Evolutionary conservation across 2,329 filamentous ascomycete species (phyloP).

Genomic region (Beauveria caledonica): DNA sequence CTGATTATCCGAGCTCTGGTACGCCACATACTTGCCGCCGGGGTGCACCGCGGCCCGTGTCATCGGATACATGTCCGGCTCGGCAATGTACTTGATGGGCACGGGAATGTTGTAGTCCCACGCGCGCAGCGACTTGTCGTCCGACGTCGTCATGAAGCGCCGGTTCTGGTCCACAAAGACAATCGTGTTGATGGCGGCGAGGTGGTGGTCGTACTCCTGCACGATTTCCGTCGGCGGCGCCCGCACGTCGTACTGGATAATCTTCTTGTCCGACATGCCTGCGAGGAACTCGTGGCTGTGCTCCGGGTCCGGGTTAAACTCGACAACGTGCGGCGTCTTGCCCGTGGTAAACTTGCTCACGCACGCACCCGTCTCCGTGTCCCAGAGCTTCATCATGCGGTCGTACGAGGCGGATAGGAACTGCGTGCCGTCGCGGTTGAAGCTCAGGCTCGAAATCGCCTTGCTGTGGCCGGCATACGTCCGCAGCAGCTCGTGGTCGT

Average conservation of each 20-base stretch:
- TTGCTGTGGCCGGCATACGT: conserved; percentile 90
- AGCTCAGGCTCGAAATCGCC: conserved; percentile 80
- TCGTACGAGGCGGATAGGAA: conserved; percentile 93
- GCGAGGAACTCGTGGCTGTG: conserved; percentile 85
- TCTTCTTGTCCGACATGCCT: conserved; percentile 98
- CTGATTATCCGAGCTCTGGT: conserved; percentile 91
- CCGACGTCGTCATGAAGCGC: conserved; percentile 94
- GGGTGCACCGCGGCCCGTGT: conserved; percentile 79
- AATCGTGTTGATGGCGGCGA: conserved; percentile 96
- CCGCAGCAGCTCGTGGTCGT: conserved; percentile 77
- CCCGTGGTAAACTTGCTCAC: conserved; percentile 84
- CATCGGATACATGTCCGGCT: conserved; percentile 96
- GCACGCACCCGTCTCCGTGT: conserved; percentile 89
- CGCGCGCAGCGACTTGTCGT: conserved; percentile 90
- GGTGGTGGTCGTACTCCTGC: conserved; percentile 96
- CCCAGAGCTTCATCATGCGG: conserved; percentile 95
- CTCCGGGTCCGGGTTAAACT: conserved; percentile 77
- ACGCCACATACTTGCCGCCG: conserved; percentile 86
- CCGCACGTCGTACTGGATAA: conserved; percentile 90
- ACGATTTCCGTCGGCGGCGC: conserved; percentile 64
- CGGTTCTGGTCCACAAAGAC: conserved; percentile 92
- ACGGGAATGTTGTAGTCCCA: conserved; percentile 99
- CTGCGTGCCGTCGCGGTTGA: conserved; percentile 71
- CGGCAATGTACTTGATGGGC: conserved; percentile 95
- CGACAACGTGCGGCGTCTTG: conserved; percentile 89